A percentile compares a stretch with the other conserved stretches of the same genome.
phyloP scores from a whole-genome alignment of 1,284 basidiomycete species.

The Rhodotorula sp. region DNA sequence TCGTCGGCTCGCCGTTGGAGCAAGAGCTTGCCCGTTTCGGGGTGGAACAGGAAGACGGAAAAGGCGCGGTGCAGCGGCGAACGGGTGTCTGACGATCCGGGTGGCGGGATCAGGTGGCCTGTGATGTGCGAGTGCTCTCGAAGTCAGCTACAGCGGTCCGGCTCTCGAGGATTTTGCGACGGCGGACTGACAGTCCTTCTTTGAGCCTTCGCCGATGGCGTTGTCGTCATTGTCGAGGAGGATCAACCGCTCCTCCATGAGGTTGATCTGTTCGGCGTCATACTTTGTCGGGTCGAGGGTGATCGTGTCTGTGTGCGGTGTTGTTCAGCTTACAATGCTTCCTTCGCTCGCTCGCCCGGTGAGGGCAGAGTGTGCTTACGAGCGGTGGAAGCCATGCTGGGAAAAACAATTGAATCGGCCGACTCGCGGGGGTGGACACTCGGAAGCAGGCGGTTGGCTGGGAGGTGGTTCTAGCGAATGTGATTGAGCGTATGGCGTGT shows the following conservation, averaged over 20 bases:
- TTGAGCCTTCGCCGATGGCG: constrained; percentile 85
- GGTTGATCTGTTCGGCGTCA: constrained; percentile 57
- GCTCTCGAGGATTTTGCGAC: too few relatives aligned
- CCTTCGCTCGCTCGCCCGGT: neutral
- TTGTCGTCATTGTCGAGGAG: constrained; percentile 86
- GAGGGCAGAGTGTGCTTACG: neutral
- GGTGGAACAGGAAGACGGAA: constrained; percentile 94
- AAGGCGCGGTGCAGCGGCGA: constrained; percentile 97
- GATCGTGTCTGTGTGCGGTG: constrained; percentile 29
- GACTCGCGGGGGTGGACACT: too few relatives aligned
- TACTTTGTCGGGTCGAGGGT: constrained; percentile 40
- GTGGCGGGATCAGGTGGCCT: constrained; percentile 75
- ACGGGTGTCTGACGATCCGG: constrained; percentile 55
- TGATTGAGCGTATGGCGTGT: too few relatives aligned
- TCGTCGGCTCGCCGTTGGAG: constrained; percentile 92
- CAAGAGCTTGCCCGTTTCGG: constrained; percentile 88
- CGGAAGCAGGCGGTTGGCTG: too few relatives aligned
- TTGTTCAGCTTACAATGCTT: neutral
- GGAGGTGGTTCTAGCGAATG: too few relatives aligned
- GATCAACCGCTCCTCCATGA: constrained; percentile 99
- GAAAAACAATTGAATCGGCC: too few relatives aligned
- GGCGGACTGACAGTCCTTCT: constrained; percentile 69
- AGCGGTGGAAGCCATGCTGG: neutral
- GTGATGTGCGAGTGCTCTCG: constrained; percentile 11
- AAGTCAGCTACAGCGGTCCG: neutral